Evolutionary conservation across 371 early-diverging fungal genomes (phyloP).

Genomic region (Mortierella sp.): DNA sequence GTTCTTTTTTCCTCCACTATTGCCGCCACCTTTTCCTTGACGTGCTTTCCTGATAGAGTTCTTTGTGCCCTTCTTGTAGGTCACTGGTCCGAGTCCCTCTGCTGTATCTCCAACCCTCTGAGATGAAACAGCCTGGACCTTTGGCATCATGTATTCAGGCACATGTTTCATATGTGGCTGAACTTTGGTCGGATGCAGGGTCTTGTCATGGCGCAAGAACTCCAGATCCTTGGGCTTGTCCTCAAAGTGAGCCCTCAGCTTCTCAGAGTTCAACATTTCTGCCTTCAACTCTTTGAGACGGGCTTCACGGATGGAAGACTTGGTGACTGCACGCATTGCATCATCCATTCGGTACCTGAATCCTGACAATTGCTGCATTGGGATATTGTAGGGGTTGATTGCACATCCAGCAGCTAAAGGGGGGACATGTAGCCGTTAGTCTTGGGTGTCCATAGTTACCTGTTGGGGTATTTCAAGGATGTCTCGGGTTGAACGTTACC

Average conservation of each 20-base stretch:
- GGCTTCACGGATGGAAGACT: slow-evolving; percentile 85
- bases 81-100: slow-evolving; percentile 35
- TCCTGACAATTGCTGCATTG: slow-evolving; percentile 89
- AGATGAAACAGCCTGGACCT: slow-evolving; percentile 62
- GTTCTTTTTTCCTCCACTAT: slow-evolving; percentile 50
- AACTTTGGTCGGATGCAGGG: slow-evolving; percentile 82
- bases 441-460: too few species aligned
- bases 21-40: slow-evolving; percentile 25
- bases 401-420: slow-evolving; percentile 60
- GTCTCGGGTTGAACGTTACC: slow-evolving; percentile 49
- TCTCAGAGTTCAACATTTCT: slow-evolving; percentile 94
- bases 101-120: slow-evolving; percentile 47
- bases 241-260: slow-evolving; percentile 96
- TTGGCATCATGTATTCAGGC: slow-evolving; percentile 90
- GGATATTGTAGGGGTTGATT: slow-evolving; percentile 85
- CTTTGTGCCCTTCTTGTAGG: slow-evolving; percentile 46
- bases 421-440: not conserved
- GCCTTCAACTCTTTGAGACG: slow-evolving; percentile 91
- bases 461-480: too few species aligned
- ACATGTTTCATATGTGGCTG: slow-evolving; percentile 92
- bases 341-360: slow-evolving; percentile 93
- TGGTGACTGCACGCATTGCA: slow-evolving; percentile 86
- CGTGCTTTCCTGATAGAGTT: slow-evolving; percentile 41
- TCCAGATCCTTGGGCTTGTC: slow-evolving; percentile 94
- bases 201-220: slow-evolving; percentile 91